Percentiles rank a stretch among this genome's conserved stretches.
These are phyloP conservation scores for Nelumbo lutea DNA, from an alignment of 164 flowering plant genomes.

Conservation along the genomic window DNA sequence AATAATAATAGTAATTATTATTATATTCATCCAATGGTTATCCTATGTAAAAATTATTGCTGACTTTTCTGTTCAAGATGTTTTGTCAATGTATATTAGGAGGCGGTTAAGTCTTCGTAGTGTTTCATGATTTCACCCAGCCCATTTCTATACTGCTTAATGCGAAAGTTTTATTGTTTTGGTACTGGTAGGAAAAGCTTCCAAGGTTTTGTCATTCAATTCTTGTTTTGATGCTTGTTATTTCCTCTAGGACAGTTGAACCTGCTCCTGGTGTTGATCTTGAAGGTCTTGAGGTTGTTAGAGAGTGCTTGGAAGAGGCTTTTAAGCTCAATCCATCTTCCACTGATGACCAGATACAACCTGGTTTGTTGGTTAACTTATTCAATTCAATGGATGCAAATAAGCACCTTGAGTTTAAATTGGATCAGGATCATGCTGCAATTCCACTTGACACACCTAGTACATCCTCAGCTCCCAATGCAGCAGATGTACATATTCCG, in stretches of 20 bases:
- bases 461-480: conserved; percentile 26
- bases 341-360: conserved; percentile 21
- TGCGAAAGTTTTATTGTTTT: not conserved
- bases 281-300: conserved; percentile 85
- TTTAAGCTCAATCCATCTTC: conserved; percentile 50
- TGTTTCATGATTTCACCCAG: no score
- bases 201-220: not conserved
- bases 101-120: no score
- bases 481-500: conserved; percentile 16
- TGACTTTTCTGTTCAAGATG: no score
- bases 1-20: no score
- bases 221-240: conserved; percentile 9
- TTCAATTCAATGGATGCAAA: conserved; percentile 43
- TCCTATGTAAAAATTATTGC: no score
- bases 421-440: conserved; percentile 15
- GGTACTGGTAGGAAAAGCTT: not conserved
- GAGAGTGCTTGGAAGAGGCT: conserved; percentile 62
- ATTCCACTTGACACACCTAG: conserved; percentile 28
- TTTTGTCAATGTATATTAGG: no score
- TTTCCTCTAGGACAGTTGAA: conserved; percentile 53
- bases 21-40: no score
- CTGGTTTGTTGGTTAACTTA: conserved; percentile 48
- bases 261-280: conserved; percentile 74
- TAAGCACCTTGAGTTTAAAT: conserved; percentile 13
- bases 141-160: no score